Conservation (phyloP, 2,329 filamentous ascomycete genomes). For the Hymenoscyphus fraxineus region DNA sequence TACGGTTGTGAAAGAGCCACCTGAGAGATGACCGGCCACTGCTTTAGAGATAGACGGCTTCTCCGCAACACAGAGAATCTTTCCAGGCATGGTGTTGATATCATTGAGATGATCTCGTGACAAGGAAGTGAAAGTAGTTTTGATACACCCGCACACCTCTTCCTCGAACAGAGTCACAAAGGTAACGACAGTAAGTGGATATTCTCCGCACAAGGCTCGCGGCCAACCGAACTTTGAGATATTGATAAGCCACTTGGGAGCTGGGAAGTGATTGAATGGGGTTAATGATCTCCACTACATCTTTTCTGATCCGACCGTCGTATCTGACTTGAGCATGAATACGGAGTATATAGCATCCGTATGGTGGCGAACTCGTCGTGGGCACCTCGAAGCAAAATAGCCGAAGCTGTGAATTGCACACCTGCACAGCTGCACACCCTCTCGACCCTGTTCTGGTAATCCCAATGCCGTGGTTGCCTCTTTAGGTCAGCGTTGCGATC, state of each 20-base stretch:
- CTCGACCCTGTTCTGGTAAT: too few relatives aligned
- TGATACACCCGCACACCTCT: not conserved
- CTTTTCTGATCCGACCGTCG: not conserved
- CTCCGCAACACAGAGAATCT: conserved; percentile 73
- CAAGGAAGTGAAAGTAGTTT: not conserved
- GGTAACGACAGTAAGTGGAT: not conserved
- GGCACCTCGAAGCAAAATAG: too few relatives aligned
- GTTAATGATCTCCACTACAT: not conserved
- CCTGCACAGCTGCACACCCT: too few relatives aligned
- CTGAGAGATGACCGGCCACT: conserved; percentile 83
- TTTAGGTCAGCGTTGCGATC: too few relatives aligned
- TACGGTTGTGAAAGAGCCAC: conserved; percentile 68
- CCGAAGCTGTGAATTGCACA: too few relatives aligned
- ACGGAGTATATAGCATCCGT: too few relatives aligned
- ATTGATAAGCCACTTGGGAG: not conserved
- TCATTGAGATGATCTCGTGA: not conserved
- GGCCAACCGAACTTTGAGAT: not conserved
- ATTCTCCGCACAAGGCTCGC: not conserved
- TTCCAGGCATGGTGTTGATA: conserved; percentile 32
- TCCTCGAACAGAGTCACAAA: not conserved
- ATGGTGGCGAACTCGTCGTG: not conserved
- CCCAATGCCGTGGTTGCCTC: too few relatives aligned
- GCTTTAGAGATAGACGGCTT: conserved; percentile 96
- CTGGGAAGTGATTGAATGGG: not conserved
- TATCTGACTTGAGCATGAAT: not conserved